Evolutionary conservation across 2,329 filamentous ascomycete species (phyloP).

Genomic region (Hymenoscyphus fructigenus): DNA sequence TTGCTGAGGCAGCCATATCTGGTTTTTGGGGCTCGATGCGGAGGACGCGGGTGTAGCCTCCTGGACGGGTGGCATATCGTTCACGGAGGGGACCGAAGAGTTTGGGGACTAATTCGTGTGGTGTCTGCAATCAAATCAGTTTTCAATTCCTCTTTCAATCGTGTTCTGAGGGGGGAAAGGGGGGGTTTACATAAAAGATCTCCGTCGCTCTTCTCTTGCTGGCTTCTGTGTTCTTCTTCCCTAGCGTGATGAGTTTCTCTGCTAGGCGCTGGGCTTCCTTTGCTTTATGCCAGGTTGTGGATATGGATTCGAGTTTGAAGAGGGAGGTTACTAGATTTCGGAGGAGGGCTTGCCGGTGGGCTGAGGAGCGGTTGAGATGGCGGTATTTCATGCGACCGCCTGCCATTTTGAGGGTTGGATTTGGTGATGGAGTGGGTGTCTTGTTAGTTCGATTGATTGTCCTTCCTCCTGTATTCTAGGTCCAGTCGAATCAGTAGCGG

Average conservation of each 20-base stretch:
- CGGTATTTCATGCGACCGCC: slow-evolving; percentile 85
- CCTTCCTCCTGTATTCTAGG: background rate
- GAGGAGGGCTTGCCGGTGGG: slow-evolving; percentile 87
- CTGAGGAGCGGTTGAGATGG: slow-evolving; percentile 79
- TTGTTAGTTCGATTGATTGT: background rate
- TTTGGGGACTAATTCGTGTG: slow-evolving; percentile 72
- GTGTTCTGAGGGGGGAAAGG: background rate
- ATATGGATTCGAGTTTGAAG: slow-evolving; percentile 88
- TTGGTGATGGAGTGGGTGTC: background rate
- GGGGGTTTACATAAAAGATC: slow-evolving; percentile 74
- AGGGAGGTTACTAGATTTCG: slow-evolving; percentile 95
- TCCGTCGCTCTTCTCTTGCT: slow-evolving; percentile 71
- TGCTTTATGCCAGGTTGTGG: slow-evolving; percentile 93
- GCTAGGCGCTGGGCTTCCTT: slow-evolving; percentile 94
- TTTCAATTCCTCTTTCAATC: background rate
- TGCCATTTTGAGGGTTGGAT: slow-evolving; percentile 60
- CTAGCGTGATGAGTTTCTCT: slow-evolving; percentile 90
- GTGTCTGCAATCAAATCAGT: slow-evolving; percentile 54
- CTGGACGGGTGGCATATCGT: slow-evolving; percentile 76
- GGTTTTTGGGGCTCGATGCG: slow-evolving; percentile 84
- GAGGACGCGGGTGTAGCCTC: slow-evolving; percentile 93
- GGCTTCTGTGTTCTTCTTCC: slow-evolving; percentile 88
- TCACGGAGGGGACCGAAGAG: slow-evolving; percentile 80
- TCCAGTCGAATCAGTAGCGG: background rate
- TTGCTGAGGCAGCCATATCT: slow-evolving; percentile 86